Evolutionary conservation across 2,329 filamentous ascomycete genomes (phyloP).

Genomic region (Thelonectria blattea): DNA sequence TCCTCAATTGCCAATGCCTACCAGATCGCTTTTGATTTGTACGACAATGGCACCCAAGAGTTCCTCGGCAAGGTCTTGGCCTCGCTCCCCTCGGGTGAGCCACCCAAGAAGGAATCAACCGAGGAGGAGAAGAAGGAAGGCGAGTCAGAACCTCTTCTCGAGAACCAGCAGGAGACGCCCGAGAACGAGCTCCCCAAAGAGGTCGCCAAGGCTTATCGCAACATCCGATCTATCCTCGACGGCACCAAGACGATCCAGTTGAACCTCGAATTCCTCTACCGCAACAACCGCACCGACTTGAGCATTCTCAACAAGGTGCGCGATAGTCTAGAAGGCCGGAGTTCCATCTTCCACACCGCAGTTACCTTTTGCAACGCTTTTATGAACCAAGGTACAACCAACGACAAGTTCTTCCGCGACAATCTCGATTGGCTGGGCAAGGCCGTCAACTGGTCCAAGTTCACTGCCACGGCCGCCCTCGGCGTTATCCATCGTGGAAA

Average conservation of each 20-base stretch:
- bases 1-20: slow-evolving; percentile 87
- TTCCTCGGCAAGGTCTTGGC: slow-evolving; percentile 90
- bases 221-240: slow-evolving; percentile 74
- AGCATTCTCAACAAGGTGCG: slow-evolving; percentile 95
- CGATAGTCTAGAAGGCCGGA: slow-evolving; percentile 92
- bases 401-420: slow-evolving; percentile 98
- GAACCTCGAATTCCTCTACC: slow-evolving; percentile 94
- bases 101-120: slow-evolving; percentile 47
- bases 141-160: slow-evolving; percentile 57
- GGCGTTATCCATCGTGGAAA: slow-evolving; percentile 98
- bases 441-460: slow-evolving; percentile 99
- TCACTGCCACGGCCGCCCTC: slow-evolving; percentile 93
- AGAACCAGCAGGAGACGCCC: slow-evolving; percentile 58
- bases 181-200: slow-evolving; percentile 60
- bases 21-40: slow-evolving; percentile 97
- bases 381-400: slow-evolving; percentile 98
- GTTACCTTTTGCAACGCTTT: slow-evolving; percentile 98
- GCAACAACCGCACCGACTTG: slow-evolving; percentile 92
- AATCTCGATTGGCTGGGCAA: slow-evolving; percentile 98
- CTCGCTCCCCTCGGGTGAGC: slow-evolving; percentile 68
- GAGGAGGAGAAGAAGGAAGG: slow-evolving; percentile 52
- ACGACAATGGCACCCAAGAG: slow-evolving; percentile 98
- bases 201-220: slow-evolving; percentile 63
- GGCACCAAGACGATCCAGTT: slow-evolving; percentile 93
- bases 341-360: slow-evolving; percentile 97